Evolutionary conservation across 2,329 filamentous ascomycete species (phyloP).

Genomic region (Curvularia verruculosa): DNA sequence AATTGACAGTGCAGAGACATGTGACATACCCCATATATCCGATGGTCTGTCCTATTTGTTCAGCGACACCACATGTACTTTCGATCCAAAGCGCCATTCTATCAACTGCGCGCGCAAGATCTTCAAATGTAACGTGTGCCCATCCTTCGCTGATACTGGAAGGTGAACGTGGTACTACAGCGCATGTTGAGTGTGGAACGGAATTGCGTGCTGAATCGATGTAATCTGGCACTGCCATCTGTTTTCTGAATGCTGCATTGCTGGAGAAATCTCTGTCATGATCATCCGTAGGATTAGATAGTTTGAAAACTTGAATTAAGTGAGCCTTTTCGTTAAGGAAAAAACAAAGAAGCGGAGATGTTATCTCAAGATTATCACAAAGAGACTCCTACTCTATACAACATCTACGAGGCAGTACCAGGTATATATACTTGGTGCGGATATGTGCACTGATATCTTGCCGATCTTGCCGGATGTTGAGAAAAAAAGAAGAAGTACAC

Average conservation of each 20-base stretch:
- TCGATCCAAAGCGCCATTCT: constrained; percentile 7
- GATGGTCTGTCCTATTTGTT: not conserved
- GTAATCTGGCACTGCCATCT: not conserved
- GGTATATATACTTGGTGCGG: constrained; percentile 6
- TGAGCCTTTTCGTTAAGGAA: not conserved
- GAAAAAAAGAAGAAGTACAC: constrained; percentile 7
- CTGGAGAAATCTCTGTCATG: not conserved
- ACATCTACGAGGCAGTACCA: too few relatives aligned
- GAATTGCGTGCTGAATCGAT: constrained; percentile 1
- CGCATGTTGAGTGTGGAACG: not conserved
- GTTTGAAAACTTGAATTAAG: not conserved
- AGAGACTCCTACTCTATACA: not conserved
- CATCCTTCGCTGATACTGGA: not conserved
- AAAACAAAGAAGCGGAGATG: not conserved
- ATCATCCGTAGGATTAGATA: not conserved
- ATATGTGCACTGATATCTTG: not conserved
- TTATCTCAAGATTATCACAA: not conserved
- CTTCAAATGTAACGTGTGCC: not conserved
- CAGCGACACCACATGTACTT: not conserved
- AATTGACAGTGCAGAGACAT: not conserved
- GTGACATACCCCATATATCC: constrained; percentile 8
- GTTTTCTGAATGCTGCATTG: not conserved
- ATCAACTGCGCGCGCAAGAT: constrained; percentile 2
- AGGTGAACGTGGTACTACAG: constrained; percentile 5
- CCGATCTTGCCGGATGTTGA: not conserved